A percentile compares a stretch with the other conserved stretches of the same genome.
These are phyloP conservation scores for Cryptococcus maquisensis DNA, from an alignment of 1,284 basidiomycete genomes.

Conservation along the genomic window DNA sequence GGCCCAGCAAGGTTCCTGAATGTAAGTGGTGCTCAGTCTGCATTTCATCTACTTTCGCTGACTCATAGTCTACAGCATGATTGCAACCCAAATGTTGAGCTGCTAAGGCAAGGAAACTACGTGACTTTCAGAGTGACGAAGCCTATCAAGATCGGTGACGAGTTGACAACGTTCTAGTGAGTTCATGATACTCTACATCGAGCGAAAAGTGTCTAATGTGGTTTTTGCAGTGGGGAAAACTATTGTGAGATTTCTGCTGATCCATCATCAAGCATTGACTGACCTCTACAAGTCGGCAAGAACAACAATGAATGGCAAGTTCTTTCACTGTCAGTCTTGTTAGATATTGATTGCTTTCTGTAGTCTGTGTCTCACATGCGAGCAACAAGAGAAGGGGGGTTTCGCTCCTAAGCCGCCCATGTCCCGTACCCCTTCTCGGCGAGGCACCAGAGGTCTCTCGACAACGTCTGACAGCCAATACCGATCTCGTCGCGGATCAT, in stretches of 20 bases:
- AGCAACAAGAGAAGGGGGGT: conserved; percentile 21
- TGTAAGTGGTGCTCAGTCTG: conserved; percentile 22
- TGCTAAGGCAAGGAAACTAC: conserved; percentile 35
- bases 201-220: not conserved
- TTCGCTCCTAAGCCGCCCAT: conserved; percentile 20
- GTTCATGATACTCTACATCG: conserved; percentile 6
- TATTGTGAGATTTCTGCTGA: conserved; percentile 28
- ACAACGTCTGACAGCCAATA: conserved; percentile 14
- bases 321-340: not conserved
- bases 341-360: not conserved
- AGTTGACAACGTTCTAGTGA: conserved; percentile 46
- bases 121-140: conserved; percentile 40
- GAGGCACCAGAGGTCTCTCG: conserved; percentile 11
- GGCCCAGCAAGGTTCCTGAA: conserved; percentile 49
- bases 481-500: conserved; percentile 3
- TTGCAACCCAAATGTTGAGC: conserved; percentile 46
- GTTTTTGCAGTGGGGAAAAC: conserved; percentile 27
- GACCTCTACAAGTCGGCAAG: conserved; percentile 27
- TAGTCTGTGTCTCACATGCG: conserved; percentile 42
- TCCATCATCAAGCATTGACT: not conserved
- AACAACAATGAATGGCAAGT: conserved; percentile 40
- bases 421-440: conserved; percentile 11
- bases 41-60: not conserved
- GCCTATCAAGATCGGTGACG: conserved; percentile 42
- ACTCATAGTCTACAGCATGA: conserved; percentile 33